phyloP scores from a whole-genome alignment of 2,329 filamentous ascomycete species.

The Exophiala dermatitidis region DNA sequence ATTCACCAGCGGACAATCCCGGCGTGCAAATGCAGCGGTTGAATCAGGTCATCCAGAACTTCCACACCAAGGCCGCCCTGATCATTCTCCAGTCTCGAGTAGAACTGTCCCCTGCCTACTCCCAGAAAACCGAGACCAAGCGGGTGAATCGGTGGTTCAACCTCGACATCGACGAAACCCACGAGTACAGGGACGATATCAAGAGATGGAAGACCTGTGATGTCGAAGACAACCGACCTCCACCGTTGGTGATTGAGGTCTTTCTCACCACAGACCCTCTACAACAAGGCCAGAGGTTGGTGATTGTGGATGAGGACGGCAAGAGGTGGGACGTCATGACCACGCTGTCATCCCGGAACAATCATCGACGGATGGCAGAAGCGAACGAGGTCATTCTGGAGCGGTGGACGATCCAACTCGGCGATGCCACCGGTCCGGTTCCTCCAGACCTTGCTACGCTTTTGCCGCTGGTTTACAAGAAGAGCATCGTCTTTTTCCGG shows the following conservation, averaged over 20 bases:
- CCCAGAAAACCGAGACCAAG: slow-evolving; percentile 50
- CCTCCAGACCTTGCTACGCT: slow-evolving; percentile 47
- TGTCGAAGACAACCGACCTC: slow-evolving; percentile 67
- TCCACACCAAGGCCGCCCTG: slow-evolving; percentile 79
- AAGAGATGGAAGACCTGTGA: slow-evolving; percentile 74
- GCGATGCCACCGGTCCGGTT: slow-evolving; percentile 46
- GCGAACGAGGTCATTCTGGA: slow-evolving; percentile 74
- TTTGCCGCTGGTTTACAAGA: slow-evolving; percentile 90
- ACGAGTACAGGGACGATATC: slow-evolving; percentile 75
- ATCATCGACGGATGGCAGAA: slow-evolving; percentile 34
- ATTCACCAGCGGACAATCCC: slow-evolving; percentile 42
- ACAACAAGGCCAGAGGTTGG: slow-evolving; percentile 76
- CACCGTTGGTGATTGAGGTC: slow-evolving; percentile 80
- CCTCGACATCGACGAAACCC: slow-evolving; percentile 86
- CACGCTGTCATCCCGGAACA: slow-evolving; percentile 46
- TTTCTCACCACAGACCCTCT: slow-evolving; percentile 75
- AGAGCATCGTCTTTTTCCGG: slow-evolving; percentile 88
- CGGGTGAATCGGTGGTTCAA: slow-evolving; percentile 91
- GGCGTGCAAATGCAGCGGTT: slow-evolving; percentile 68
- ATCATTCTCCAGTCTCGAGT: slow-evolving; percentile 76
- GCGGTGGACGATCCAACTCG: slow-evolving; percentile 81
- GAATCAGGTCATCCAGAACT: slow-evolving; percentile 95
- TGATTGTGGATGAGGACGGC: slow-evolving; percentile 78
- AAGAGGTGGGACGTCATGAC: slow-evolving; percentile 90
- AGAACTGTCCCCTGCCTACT: slow-evolving; percentile 54